Evolutionary conservation across 495 filamentous ascomycete genomes (phyloP).

Genomic region (Aspergillus asperescens): DNA sequence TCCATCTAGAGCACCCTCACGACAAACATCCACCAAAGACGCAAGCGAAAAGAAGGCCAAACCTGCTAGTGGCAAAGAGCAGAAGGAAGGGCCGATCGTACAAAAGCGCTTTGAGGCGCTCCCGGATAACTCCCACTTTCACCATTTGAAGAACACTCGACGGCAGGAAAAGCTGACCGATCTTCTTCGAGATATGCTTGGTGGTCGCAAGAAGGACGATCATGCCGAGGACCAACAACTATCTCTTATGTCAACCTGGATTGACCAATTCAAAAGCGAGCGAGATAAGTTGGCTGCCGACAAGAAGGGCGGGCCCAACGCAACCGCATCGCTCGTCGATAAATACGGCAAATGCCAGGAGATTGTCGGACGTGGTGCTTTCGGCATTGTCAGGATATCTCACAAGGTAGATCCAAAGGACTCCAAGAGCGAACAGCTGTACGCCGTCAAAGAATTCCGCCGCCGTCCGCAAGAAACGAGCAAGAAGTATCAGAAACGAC

Average conservation of each 20-base stretch:
- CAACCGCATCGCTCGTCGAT: constrained; percentile 79
- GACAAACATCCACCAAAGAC: constrained; percentile 41
- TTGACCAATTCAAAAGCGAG: constrained; percentile 86
- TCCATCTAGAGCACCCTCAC: constrained; percentile 35
- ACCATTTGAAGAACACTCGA: constrained; percentile 78
- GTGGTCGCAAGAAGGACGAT: constrained; percentile 60
- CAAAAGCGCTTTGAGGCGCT: constrained; percentile 57
- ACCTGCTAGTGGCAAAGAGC: constrained; percentile 32
- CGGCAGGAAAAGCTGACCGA: constrained; percentile 94
- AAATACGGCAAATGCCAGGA: constrained; percentile 99
- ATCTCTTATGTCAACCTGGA: constrained; percentile 92
- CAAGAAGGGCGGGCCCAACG: constrained; percentile 69
- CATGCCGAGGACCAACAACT: constrained; percentile 72
- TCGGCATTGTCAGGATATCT: constrained; percentile 96
- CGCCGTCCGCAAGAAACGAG: constrained; percentile 86
- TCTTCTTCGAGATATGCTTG: constrained; percentile 79
- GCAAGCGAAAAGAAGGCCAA: constrained; percentile 33
- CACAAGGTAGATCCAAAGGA: constrained; percentile 86
- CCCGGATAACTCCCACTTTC: constrained; percentile 66
- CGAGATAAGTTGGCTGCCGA: constrained; percentile 70
- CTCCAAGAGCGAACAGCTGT: constrained; percentile 79
- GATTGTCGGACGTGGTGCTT: constrained; percentile 93
- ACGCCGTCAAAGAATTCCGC: constrained; percentile 97
- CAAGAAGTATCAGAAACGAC: constrained; percentile 95
- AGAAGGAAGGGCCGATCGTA: constrained; percentile 34